phyloP scores from a whole-genome alignment of 371 early-diverging fungal species.

The Smittium mucronatum region DNA sequence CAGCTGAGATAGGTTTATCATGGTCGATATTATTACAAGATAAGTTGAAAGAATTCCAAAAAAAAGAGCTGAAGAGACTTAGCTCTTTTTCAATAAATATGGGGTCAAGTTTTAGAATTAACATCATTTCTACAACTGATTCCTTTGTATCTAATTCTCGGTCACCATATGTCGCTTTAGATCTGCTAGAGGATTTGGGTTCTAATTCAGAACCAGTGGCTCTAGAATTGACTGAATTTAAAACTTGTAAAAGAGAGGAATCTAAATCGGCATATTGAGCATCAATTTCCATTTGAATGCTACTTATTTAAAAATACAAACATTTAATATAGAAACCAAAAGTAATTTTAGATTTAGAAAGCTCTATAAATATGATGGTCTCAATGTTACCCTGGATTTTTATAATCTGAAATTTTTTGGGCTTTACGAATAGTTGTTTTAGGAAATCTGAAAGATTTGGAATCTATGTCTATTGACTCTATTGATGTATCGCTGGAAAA shows the following conservation, averaged over 20 bases:
- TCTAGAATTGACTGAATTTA: constrained; percentile 6
- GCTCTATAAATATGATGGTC: no score
- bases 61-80: neutral
- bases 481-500: constrained; percentile 1
- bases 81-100: constrained; percentile 1
- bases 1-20: neutral
- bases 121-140: neutral
- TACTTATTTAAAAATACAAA: no score
- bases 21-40: neutral
- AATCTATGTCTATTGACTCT: neutral
- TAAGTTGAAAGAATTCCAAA: neutral
- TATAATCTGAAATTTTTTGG: no score
- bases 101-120: constrained; percentile 3
- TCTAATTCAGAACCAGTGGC: neutral
- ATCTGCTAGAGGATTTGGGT: neutral
- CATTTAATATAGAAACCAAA: no score
- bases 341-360: no score
- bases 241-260: neutral
- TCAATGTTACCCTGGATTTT: no score
- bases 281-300: neutral
- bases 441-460: neutral
- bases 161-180: neutral
- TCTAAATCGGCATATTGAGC: neutral
- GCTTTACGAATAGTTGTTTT: no score
- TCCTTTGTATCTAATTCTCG: neutral